A percentile compares a stretch with the other conserved stretches of the same genome.
phyloP scores from a whole-genome alignment of 495 filamentous ascomycete genomes.

The Podospora tetraspora region DNA sequence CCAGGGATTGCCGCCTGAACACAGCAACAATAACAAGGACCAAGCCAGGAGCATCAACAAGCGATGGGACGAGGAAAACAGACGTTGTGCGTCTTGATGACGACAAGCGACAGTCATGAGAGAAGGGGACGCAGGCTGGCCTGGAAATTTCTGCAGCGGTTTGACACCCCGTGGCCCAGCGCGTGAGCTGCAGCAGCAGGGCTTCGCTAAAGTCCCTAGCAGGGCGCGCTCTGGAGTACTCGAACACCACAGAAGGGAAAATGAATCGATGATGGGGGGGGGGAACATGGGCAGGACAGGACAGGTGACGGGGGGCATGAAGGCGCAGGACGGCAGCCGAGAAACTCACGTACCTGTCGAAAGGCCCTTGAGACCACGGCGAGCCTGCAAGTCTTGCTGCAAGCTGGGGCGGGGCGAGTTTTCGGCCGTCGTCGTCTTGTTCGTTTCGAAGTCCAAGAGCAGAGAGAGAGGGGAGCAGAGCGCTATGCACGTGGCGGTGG shows the following conservation, averaged over 20 bases:
- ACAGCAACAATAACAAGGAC: slow-evolving; percentile 12
- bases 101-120: slow-evolving; percentile 20
- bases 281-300: slow-evolving; percentile 9
- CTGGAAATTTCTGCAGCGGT: slow-evolving; percentile 20
- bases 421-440: slow-evolving; percentile 12
- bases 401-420: slow-evolving; percentile 22
- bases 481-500: background rate
- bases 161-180: slow-evolving; percentile 20
- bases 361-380: slow-evolving; percentile 12
- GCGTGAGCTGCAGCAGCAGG: background rate
- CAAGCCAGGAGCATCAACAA: slow-evolving; percentile 17
- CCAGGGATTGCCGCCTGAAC: slow-evolving; percentile 31
- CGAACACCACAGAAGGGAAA: background rate
- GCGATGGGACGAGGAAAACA: slow-evolving; percentile 15
- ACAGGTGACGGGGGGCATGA: slow-evolving; percentile 15
- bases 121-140: slow-evolving; percentile 14
- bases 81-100: slow-evolving; percentile 16
- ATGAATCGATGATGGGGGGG: slow-evolving; percentile 2
- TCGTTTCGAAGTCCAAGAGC: slow-evolving; percentile 28
- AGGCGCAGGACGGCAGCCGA: slow-evolving; percentile 12
- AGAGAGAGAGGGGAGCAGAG: slow-evolving; percentile 13
- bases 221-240: background rate
- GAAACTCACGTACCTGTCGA: slow-evolving; percentile 23
- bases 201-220: background rate
- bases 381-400: background rate